Evolutionary conservation across 768 basidiomycete species (phyloP), one percentile per base, ranked within the genome.

Genomic region (Lactarius hatsudake): DNA sequence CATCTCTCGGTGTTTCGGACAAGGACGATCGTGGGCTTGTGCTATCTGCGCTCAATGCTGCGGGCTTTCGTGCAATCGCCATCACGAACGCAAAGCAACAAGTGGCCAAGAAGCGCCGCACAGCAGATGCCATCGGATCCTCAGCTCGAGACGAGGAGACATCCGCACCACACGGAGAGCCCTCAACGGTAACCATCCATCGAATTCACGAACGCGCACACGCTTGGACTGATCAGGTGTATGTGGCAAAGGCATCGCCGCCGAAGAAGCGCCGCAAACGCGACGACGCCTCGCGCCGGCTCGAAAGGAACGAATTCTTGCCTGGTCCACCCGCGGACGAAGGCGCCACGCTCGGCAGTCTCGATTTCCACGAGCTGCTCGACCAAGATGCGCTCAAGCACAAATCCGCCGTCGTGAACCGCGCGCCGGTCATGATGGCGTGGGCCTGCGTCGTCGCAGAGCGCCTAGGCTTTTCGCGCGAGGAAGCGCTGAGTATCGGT

Each of bases 401-500:
- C 23, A 89, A 93, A 70, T 81, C 79, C 9, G 81, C 86, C 23
- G 82, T 93, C 23, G 83, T 93, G 55, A 98, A 98, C 76, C 87
- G 96, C 28, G 96, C 96, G 1, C 96, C 96, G 0, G 82, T 98
- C 55, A 92, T 98, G 91, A 94, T 89, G 63, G 94, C 91, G 2
- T 98, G 96, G 96, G 87, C 93, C 2, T 90, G 84, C 61, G 77
- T 93, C 40, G 92, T 98, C 32, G 90, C 93, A 4, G 92, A 94
- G 72, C 82, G 87, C 45, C 81, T 97, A 69, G 92, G 94, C 2
- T 98, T 98, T 76, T 83, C 87, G 60, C 81, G 89, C 66, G 88
- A 93, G 72, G 96, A 98, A 78, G 93, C 96, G 2, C 79, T 98
- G 48, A 95, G 93, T 69, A 92, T 98, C 63, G 94, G 95, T 90